A percentile compares a stretch with the other conserved stretches of the same genome.
These are phyloP conservation scores for Thozetella sp. DNA, from an alignment of 495 filamentous ascomycete genomes.

Conservation along the genomic window DNA sequence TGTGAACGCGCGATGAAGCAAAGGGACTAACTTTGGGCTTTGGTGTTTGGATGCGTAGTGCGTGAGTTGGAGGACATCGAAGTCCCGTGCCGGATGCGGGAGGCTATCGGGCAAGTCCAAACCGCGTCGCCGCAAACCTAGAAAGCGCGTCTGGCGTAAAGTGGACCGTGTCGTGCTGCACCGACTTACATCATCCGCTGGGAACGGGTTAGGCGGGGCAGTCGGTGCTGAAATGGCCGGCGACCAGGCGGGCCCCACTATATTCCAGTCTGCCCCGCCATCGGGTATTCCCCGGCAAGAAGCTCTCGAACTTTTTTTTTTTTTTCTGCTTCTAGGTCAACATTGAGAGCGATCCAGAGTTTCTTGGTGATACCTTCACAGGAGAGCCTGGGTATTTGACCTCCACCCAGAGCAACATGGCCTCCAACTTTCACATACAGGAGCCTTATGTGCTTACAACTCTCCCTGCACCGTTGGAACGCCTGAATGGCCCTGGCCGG, in stretches of 20 bases:
- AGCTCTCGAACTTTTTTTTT: conserved; percentile 28
- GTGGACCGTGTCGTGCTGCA: conserved; percentile 7
- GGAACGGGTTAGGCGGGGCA: neutral
- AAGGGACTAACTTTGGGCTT: no score
- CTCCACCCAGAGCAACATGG: conserved; percentile 34
- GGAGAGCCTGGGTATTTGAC: conserved; percentile 15
- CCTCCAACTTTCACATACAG: conserved; percentile 54
- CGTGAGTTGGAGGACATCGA: no score
- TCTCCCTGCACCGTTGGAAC: conserved; percentile 65
- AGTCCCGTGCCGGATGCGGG: neutral
- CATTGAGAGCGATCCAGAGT: neutral
- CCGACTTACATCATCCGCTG: conserved; percentile 13
- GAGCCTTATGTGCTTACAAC: conserved; percentile 64
- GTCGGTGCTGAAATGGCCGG: neutral
- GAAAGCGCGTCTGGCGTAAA: conserved; percentile 1
- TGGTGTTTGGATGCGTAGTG: no score
- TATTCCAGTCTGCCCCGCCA: conserved; percentile 1
- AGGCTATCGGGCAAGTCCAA: neutral
- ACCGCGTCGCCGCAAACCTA: neutral
- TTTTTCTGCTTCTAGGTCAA: conserved; percentile 6
- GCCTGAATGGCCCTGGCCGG: conserved; percentile 49
- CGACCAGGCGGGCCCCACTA: neutral
- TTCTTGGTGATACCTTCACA: neutral
- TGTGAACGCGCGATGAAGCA: no score
- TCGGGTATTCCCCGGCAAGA: neutral